Evolutionary conservation across 2,329 filamentous ascomycete species (phyloP), one percentile per base, ranked within the genome.

Genomic region (Colletotrichum aenigma): DNA sequence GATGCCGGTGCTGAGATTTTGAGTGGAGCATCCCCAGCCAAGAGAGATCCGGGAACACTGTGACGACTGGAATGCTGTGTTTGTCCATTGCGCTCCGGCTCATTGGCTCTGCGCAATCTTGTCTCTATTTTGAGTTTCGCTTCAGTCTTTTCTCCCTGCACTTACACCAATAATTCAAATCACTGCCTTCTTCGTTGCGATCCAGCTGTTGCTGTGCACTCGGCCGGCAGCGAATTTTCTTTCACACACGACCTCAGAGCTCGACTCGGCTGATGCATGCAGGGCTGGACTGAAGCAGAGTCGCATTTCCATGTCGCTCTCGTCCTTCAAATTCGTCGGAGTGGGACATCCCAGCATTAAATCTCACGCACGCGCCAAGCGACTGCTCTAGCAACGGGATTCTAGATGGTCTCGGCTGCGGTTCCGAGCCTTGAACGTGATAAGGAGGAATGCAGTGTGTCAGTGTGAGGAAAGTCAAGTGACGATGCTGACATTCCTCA

Each of bases 1-100:
- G 73, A 75, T 66, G 73, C 69, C 69, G 73, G 73, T 56, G 18
- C 69, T 72, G 24, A 26, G 21, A 58, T 10, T 56, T 48, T 62
- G 13, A 24, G 61, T 62, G 71, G 71, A 56, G 69, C 69, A 55
- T 64, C 62, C 38, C 73, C 18, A 13, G 38, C n/a, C 18, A 36
- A 52, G 67, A 56, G 43, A 60, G 24, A 71, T 32, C 61, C 36
- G 55, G 69, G 69, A 61, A 69, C 55, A 74, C 72, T 21, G 18
- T 18, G 15, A 28, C 21, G 55, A 24, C 52, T 43, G 62, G 32
- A n/a, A 71, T 60, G 62, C 52, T 32, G 32, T 55, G 43, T 64
- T n/a, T 64, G 38, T 48, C 18, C 32, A 48, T 64, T 64, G n/a
- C 13, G 38, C 62, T 36, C 28, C 26, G 43, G 43, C 65, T 56